phyloP scores from a whole-genome alignment of 352 stramenopile species.

The Phytopythium delawarense region DNA sequence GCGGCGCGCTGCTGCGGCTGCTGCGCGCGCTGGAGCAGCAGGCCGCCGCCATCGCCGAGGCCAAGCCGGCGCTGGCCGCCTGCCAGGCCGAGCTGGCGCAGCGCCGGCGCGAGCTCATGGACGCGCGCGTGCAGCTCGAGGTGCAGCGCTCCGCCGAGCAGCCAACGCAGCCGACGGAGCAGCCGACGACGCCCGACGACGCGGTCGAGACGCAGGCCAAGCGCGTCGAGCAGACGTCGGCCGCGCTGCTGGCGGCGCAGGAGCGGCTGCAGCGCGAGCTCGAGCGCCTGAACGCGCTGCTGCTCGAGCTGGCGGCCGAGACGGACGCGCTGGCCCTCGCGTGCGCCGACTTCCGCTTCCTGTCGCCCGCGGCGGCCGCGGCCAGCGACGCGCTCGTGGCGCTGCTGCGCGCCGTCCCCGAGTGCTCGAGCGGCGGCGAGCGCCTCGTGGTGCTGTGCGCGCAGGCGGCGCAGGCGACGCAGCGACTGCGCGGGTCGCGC shows the following conservation, averaged over 20 bases:
- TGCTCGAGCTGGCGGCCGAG: constrained; percentile 38
- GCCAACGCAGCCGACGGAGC: background rate
- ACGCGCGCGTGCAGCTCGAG: constrained; percentile 35
- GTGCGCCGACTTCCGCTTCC: constrained; percentile 28
- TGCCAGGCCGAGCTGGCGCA: constrained; percentile 33
- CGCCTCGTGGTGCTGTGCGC: constrained; percentile 40
- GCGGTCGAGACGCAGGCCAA: constrained; percentile 12
- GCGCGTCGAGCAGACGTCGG: constrained; percentile 37
- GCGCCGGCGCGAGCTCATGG: constrained; percentile 42
- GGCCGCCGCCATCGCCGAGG: constrained; percentile 31
- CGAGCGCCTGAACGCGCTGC: constrained; percentile 37
- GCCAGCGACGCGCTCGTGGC: constrained; percentile 20
- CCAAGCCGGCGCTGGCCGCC: constrained; percentile 27
- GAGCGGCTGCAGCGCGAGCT: constrained; percentile 42
- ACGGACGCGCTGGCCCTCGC: constrained; percentile 38
- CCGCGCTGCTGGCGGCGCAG: constrained; percentile 37
- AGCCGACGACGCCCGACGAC: background rate
- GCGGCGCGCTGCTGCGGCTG: constrained; percentile 36
- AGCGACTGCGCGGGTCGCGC: constrained; percentile 42
- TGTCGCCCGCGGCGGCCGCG: constrained; percentile 19
- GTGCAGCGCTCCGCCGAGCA: constrained; percentile 14
- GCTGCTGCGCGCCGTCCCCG: constrained; percentile 30
- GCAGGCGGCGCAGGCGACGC: constrained; percentile 34
- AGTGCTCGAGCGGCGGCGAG: constrained; percentile 46
- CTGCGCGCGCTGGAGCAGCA: constrained; percentile 34